Conservation (phyloP, 805 yeast genomes). For the Candida nonsorbophila region DNA sequence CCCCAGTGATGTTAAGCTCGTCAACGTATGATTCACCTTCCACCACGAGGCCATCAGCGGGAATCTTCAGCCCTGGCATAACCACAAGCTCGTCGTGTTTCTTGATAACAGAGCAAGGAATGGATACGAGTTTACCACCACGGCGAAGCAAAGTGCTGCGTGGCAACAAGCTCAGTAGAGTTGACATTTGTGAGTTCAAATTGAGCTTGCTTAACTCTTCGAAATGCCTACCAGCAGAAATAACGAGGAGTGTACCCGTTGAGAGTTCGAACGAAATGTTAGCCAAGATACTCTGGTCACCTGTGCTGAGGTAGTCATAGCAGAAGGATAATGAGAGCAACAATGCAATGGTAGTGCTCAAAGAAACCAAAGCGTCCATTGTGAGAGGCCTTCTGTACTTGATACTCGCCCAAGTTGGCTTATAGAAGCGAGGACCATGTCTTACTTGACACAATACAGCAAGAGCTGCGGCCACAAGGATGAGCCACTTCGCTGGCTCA, state of each 20-base stretch:
- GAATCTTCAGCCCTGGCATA: conserved; percentile 6
- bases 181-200: conserved; percentile 4
- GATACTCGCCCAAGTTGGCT: conserved; percentile 5
- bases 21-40: conserved; percentile 4
- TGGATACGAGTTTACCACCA: conserved; percentile 1
- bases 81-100: conserved; percentile 4
- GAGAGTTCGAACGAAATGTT: conserved; percentile 5
- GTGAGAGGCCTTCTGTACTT: conserved; percentile 4
- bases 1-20: conserved; percentile 5
- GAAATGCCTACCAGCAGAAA: conserved; percentile 4
- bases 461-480: conserved; percentile 1
- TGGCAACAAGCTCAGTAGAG: conserved; percentile 5
- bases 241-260: conserved; percentile 4
- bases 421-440: conserved; percentile 3
- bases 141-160: conserved; percentile 2
- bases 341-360: conserved; percentile 5
- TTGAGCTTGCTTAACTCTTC: conserved; percentile 4
- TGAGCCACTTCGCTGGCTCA: conserved; percentile 1
- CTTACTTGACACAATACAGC: conserved; percentile 2
- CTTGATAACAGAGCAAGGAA: conserved; percentile 6
- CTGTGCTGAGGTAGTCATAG: conserved; percentile 1
- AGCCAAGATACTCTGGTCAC: not conserved
- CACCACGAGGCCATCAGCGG: conserved; percentile 5
- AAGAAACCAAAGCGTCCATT: conserved; percentile 6
- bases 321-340: conserved; percentile 2